A percentile compares a stretch with the other conserved stretches of the same genome.
phyloP scores from a whole-genome alignment of 495 filamentous ascomycete species.

The Trichocladium antarcticum region DNA sequence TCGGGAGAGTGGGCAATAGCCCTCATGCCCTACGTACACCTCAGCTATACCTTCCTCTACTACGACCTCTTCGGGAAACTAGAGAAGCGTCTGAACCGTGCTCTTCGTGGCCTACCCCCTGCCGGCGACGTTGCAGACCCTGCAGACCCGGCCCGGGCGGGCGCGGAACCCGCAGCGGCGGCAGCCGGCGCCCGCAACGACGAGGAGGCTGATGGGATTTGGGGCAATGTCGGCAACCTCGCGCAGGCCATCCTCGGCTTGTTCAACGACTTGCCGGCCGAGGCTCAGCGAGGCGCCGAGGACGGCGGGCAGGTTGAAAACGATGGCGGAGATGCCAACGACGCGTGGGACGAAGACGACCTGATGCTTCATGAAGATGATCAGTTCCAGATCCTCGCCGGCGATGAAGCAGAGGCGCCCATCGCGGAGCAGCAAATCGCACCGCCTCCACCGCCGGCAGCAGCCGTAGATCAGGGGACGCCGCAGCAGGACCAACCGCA shows the following conservation, averaged over 20 bases:
- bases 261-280: slow-evolving; percentile 21
- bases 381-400: slow-evolving; percentile 17
- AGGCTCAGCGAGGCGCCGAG: slow-evolving; percentile 26
- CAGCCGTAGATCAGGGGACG: not conserved
- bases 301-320: slow-evolving; percentile 25
- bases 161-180: not conserved
- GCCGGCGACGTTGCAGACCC: slow-evolving; percentile 10
- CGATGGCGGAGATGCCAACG: slow-evolving; percentile 32
- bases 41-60: slow-evolving; percentile 56
- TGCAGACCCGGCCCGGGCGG: not conserved
- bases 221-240: slow-evolving; percentile 8
- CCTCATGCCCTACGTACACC: slow-evolving; percentile 55
- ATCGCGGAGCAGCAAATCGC: not conserved
- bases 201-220: slow-evolving; percentile 6
- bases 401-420: not conserved
- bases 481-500: not conserved
- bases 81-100: slow-evolving; percentile 49
- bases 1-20: slow-evolving; percentile 60
- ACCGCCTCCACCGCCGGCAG: not conserved
- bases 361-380: slow-evolving; percentile 27
- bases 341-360: slow-evolving; percentile 22
- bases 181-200: not conserved
- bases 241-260: slow-evolving; percentile 6
- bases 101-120: slow-evolving; percentile 19
- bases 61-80: slow-evolving; percentile 49